A percentile compares a stretch with the other conserved stretches of the same genome.
Conservation (phyloP, 495 filamentous ascomycete genomes). For the Aspergillus nanangensis region DNA sequence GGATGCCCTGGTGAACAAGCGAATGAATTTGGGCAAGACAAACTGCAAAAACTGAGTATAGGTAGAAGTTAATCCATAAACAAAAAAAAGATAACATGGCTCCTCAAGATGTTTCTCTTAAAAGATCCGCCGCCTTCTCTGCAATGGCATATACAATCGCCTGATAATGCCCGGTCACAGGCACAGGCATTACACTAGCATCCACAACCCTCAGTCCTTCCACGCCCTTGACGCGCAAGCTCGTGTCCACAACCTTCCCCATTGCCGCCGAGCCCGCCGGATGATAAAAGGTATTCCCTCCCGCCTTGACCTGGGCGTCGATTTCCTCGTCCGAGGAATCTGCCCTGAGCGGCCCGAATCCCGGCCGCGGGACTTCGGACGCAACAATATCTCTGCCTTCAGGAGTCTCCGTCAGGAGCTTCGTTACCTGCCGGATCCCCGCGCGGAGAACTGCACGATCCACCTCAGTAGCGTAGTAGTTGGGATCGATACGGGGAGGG, state of each 20-base stretch:
- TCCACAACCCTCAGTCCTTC: conserved; percentile 33
- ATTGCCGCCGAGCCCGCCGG: conserved; percentile 31
- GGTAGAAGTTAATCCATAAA: no score
- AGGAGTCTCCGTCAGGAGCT: conserved; percentile 12
- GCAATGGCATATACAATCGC: conserved; percentile 32
- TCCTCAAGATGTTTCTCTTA: no score
- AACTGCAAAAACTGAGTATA: no score
- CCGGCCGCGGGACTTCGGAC: conserved; percentile 14
- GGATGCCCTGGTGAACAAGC: conserved; percentile 22
- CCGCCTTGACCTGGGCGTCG: conserved; percentile 16
- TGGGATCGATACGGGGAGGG: conserved; percentile 36
- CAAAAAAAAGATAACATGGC: no score
- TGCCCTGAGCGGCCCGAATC: conserved; percentile 11
- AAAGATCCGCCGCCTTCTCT: conserved; percentile 24
- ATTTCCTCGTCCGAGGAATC: conserved; percentile 27
- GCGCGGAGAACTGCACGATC: conserved; percentile 22
- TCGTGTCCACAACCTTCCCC: conserved; percentile 36
- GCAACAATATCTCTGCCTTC: conserved; percentile 16
- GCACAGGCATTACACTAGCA: conserved; percentile 33
- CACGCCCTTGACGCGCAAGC: conserved; percentile 34
- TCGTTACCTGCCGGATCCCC: conserved; percentile 14
- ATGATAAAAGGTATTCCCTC: conserved; percentile 21
- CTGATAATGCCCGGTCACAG: conserved; percentile 29
- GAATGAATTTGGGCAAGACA: conserved; percentile 14
- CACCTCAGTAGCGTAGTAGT: conserved; percentile 36